A percentile compares a stretch with the other conserved stretches of the same genome.
Conservation (phyloP, 2,329 filamentous ascomycete species). For the Ophiostoma sp. region DNA sequence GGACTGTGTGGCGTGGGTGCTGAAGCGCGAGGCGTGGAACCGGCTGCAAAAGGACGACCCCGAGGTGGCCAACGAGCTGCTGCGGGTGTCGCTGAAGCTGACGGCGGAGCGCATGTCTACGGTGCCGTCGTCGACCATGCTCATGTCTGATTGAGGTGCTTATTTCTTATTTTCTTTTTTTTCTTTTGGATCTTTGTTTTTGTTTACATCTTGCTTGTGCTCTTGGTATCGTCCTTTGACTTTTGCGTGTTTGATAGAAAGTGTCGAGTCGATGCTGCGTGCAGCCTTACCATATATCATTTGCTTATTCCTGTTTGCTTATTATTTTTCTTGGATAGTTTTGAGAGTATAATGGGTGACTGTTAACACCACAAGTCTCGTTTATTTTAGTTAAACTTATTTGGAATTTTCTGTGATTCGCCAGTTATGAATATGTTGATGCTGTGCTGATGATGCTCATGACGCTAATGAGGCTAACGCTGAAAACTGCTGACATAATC, state of each 20-base stretch:
- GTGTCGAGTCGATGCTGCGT: not conserved
- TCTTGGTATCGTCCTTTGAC: not conserved
- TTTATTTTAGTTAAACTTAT: too few relatives aligned
- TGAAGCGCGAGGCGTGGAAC: conserved; percentile 67
- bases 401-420: too few relatives aligned
- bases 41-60: conserved; percentile 65
- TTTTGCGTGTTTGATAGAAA: not conserved
- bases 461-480: not conserved
- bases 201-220: not conserved
- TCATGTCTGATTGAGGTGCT: conserved; percentile 25
- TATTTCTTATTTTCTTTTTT: not conserved
- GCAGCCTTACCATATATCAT: conserved; percentile 9
- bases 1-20: conserved; percentile 75
- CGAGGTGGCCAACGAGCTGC: conserved; percentile 74
- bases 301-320: not conserved
- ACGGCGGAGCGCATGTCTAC: conserved; percentile 80
- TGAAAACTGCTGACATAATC: conserved; percentile 1
- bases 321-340: not conserved
- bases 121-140: conserved; percentile 28
- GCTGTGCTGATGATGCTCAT: too few relatives aligned
- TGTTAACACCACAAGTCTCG: not conserved
- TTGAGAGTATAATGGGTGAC: not conserved
- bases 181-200: not conserved
- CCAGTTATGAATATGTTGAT: too few relatives aligned
- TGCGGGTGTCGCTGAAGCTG: conserved; percentile 84